Base-by-base conservation (phyloP, 164 flowering plant genomes). In the Annona cherimola region DNA sequence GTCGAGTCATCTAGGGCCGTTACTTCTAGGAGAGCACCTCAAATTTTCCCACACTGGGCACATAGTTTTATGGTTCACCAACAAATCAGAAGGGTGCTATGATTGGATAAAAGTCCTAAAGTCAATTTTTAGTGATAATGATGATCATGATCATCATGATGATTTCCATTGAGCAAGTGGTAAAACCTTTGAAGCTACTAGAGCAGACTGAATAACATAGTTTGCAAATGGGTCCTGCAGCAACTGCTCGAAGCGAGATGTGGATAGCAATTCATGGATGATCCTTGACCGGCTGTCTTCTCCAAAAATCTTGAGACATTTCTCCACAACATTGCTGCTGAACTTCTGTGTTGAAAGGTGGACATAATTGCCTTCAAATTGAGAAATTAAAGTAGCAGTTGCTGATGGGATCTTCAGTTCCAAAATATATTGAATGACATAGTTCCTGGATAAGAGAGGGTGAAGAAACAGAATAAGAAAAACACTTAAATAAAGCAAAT, bases 281-380 rank as follows among this genome's bases (percentile, higher is more conserved):
- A 85, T 82, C 59, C 40, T 72, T 40, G 81, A 66, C 40, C 76
- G 76, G 71, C 62, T 61, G 20, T 78, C 86, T 57, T 77, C 80
- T 12, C 61, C 54, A 69, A 66, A 73, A 20, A 66, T 57, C 19
- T 63, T 70, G 60, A 85, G 79, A 68, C 85, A 83, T 67, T 82
- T 83, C 70, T 85, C 84, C 42, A 86, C 83, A 4, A 86, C 89
- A 45, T 86, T 84, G 72, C 89, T 86, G 69, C 89, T 83, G 74
- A 84, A 84, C 70, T 86, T 86, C 73, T 84, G 85, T 18, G 44
- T 78, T 11, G 89, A 79, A 45, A 86, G 87, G 61, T 80, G 76
- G 35, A 82, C 84, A 74, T 79, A 86, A 61, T 81, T 74, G 43
- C 87, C 85, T 71, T 82, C 79, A 69, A 86, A 83, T 67, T 81